Evolutionary conservation across 768 basidiomycete genomes (phyloP).

Genomic region (Auriculariales sp.): DNA sequence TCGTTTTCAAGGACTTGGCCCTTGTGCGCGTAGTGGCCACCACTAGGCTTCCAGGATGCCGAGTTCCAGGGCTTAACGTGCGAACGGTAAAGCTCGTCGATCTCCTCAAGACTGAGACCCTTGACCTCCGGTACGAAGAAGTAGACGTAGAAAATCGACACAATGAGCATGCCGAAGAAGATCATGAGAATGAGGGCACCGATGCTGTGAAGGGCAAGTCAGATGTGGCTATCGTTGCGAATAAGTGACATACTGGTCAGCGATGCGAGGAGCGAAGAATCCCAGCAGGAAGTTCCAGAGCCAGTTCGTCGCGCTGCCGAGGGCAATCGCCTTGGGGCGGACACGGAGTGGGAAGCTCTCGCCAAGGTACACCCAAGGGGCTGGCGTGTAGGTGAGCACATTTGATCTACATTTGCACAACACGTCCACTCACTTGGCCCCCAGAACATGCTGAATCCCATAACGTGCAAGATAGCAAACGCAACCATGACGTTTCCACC

Average conservation of each 20-base stretch:
- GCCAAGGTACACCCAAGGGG: constrained; percentile 51
- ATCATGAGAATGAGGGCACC: constrained; percentile 63
- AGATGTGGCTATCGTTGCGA: too few relatives aligned
- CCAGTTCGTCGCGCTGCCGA: constrained; percentile 54
- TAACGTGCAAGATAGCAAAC: constrained; percentile 66
- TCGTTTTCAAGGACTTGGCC: background rate
- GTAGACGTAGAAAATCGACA: constrained; percentile 61
- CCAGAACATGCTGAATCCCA: constrained; percentile 61
- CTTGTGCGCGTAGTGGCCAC: constrained; percentile 2
- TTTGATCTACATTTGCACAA: background rate
- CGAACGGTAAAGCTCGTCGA: constrained; percentile 63
- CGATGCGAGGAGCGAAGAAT: constrained; percentile 60
- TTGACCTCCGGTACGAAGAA: constrained; percentile 71
- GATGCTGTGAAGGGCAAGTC: constrained; percentile 24
- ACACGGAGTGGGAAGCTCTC: constrained; percentile 75
- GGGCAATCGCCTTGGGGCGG: constrained; percentile 60
- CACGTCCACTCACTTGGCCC: constrained; percentile 31
- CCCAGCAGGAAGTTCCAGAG: constrained; percentile 64
- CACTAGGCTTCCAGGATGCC: constrained; percentile 36
- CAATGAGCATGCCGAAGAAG: constrained; percentile 59
- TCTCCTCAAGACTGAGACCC: constrained; percentile 63
- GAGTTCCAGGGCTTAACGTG: constrained; percentile 55
- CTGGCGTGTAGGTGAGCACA: background rate
- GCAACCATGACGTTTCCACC: constrained; percentile 58
- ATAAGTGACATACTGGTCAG: constrained; percentile 25